phyloP scores from a whole-genome alignment of 768 basidiomycete species.

The Gloeophyllum trabeum region DNA sequence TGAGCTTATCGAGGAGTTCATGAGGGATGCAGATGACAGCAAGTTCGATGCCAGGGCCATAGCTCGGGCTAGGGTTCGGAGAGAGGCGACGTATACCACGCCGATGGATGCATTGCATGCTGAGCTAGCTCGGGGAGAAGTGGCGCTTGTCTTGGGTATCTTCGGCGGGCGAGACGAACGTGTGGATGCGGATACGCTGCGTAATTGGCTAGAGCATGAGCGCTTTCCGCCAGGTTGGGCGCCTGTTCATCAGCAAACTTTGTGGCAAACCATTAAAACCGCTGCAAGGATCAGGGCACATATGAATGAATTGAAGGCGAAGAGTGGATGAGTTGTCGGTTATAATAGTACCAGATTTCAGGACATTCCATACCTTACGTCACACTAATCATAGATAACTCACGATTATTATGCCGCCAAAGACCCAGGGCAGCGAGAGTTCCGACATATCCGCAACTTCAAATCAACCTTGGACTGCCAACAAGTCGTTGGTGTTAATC shows the following conservation, averaged over 20 bases:
- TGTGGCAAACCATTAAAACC: slow-evolving; percentile 19
- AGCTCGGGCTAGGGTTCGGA: slow-evolving; percentile 36
- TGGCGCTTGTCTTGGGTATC: slow-evolving; percentile 51
- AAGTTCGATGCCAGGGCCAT: slow-evolving; percentile 21
- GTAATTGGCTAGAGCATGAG: slow-evolving; percentile 39
- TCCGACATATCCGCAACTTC: too few species aligned
- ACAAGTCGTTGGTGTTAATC: too few species aligned
- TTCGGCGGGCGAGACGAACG: slow-evolving; percentile 28
- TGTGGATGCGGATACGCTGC: slow-evolving; percentile 32
- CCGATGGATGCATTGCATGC: slow-evolving; percentile 34
- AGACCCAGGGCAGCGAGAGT: too few species aligned
- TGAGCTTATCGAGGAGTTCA: neutral
- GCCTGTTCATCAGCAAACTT: slow-evolving; percentile 18
- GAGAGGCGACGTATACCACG: slow-evolving; percentile 30
- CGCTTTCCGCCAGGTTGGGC: slow-evolving; percentile 32
- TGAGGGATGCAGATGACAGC: neutral
- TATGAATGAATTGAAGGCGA: slow-evolving; percentile 3
- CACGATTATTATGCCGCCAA: too few species aligned
- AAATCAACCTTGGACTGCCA: too few species aligned
- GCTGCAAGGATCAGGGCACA: slow-evolving; percentile 15
- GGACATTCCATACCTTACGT: too few species aligned
- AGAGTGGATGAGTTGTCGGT: neutral
- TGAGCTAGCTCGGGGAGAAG: slow-evolving; percentile 58
- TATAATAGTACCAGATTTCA: too few species aligned
- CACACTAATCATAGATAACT: too few species aligned